Percentiles rank a stretch among this genome's conserved stretches.
Evolutionary conservation across 371 early-diverging fungal species (phyloP).

Genomic region (Nematocida sp.): DNA sequence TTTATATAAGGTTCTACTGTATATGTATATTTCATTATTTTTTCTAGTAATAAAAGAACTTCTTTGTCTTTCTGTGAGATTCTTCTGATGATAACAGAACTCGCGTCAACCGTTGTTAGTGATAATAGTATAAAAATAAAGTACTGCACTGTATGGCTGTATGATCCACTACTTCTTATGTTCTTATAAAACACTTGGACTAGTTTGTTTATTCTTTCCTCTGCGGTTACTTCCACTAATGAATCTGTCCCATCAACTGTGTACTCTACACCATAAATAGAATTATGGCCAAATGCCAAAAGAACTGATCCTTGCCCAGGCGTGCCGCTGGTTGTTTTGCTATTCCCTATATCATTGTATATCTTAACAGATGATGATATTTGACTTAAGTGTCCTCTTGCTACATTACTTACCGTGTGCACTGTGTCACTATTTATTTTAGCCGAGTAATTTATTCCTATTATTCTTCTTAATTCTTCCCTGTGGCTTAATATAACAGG

Average conservation of each 20-base stretch:
- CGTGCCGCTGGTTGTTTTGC: conserved; percentile 10
- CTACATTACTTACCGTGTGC: conserved; percentile 29
- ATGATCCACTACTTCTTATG: conserved; percentile 53
- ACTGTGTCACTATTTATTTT: conserved; percentile 32
- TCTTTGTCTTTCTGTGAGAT: conserved; percentile 20
- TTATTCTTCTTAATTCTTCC: conserved; percentile 32
- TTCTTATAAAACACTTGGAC: conserved; percentile 5
- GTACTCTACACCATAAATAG: conserved; percentile 46
- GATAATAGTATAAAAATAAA: conserved; percentile 39
- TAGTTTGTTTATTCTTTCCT: conserved; percentile 5
- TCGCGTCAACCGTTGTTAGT: conserved; percentile 23
- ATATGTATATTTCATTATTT: conserved; percentile 46
- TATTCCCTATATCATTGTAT: conserved; percentile 55
- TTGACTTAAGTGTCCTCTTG: conserved; percentile 25
- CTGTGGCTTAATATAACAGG: conserved; percentile 22
- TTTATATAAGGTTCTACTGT: conserved; percentile 40
- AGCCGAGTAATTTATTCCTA: conserved; percentile 45
- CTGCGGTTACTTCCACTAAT: conserved; percentile 7
- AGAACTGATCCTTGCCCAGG: conserved; percentile 40
- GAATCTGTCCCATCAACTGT: conserved; percentile 39
- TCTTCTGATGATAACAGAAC: conserved; percentile 32
- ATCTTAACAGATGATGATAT: conserved; percentile 38
- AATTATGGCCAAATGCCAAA: conserved; percentile 18
- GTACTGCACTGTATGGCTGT: conserved; percentile 20
- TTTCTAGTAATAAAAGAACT: conserved; percentile 19